phyloP scores from a whole-genome alignment of 495 filamentous ascomycete species.

The Parathielavia appendiculata region DNA sequence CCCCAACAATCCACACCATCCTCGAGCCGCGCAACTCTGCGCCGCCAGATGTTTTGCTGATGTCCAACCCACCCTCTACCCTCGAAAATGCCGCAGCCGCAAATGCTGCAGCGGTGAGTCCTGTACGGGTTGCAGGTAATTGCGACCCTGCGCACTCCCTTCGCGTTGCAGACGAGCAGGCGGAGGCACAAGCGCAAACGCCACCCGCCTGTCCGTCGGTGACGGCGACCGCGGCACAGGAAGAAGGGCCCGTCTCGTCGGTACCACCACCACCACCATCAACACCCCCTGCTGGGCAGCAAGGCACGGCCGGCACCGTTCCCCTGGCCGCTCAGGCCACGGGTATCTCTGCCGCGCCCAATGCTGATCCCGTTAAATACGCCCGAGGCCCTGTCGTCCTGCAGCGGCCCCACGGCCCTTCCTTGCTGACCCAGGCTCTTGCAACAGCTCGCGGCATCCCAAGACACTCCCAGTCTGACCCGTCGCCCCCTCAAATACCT shows the following conservation, averaged over 20 bases:
- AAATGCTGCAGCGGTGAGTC: slow-evolving; percentile 45
- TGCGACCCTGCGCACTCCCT: slow-evolving; percentile 16
- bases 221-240: slow-evolving; percentile 15
- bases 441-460: slow-evolving; percentile 49
- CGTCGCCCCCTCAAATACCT: slow-evolving; percentile 24
- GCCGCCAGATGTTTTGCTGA: slow-evolving; percentile 48
- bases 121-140: slow-evolving; percentile 29
- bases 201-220: slow-evolving; percentile 16
- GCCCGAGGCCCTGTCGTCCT: slow-evolving; percentile 37
- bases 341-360: slow-evolving; percentile 24
- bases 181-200: slow-evolving; percentile 4
- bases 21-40: slow-evolving; percentile 18
- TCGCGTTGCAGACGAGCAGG: not conserved
- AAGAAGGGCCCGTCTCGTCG: slow-evolving; percentile 23
- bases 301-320: slow-evolving; percentile 26
- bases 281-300: slow-evolving; percentile 25
- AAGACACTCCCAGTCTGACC: slow-evolving; percentile 23
- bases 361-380: slow-evolving; percentile 46
- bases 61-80: slow-evolving; percentile 42
- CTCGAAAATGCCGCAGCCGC: slow-evolving; percentile 49
- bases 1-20: slow-evolving; percentile 4
- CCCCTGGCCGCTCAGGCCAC: slow-evolving; percentile 25
- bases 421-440: slow-evolving; percentile 48
- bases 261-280: slow-evolving; percentile 29
- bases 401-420: slow-evolving; percentile 42